Evolutionary conservation across 202 grass and related monocot species (phyloP).

Genomic region (Setaria italica): DNA sequence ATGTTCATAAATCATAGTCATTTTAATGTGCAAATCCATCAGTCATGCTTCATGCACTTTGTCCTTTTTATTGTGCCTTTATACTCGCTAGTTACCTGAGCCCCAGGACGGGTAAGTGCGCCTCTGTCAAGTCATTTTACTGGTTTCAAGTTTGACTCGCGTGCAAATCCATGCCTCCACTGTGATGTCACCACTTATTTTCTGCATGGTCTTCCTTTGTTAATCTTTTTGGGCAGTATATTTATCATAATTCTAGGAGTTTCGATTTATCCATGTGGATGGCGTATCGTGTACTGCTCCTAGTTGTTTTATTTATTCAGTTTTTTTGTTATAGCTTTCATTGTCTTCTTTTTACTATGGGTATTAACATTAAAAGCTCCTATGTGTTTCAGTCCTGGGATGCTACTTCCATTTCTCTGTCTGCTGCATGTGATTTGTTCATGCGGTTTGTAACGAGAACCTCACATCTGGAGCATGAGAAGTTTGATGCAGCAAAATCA

Average conservation of each 20-base stretch:
- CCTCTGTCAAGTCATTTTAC: neutral
- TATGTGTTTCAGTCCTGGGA: slow-evolving; percentile 87
- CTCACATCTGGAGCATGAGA: slow-evolving; percentile 91
- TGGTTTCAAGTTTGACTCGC: neutral
- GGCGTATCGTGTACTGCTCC: neutral
- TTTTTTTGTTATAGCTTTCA: slow-evolving; percentile 3
- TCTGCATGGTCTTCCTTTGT: neutral
- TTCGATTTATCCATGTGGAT: slow-evolving; percentile 8
- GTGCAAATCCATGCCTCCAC: slow-evolving; percentile 3
- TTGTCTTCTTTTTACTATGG: neutral
- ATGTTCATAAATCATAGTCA: neutral
- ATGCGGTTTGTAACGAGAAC: slow-evolving; percentile 97
- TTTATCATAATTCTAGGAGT: neutral
- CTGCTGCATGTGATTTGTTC: slow-evolving; percentile 94
- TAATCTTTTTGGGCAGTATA: neutral
- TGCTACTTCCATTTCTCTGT: slow-evolving; percentile 87
- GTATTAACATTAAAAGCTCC: neutral
- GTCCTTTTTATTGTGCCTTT: neutral
- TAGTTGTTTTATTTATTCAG: neutral
- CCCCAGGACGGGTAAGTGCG: neutral
- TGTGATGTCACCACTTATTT: neutral
- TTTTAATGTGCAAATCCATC: neutral
- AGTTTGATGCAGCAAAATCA: slow-evolving; percentile 90
- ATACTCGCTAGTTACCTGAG: neutral
- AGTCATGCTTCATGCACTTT: neutral